Evolutionary conservation across 192 early-diverging fungal species (phyloP).

Genomic region (Coemansia sp.): DNA sequence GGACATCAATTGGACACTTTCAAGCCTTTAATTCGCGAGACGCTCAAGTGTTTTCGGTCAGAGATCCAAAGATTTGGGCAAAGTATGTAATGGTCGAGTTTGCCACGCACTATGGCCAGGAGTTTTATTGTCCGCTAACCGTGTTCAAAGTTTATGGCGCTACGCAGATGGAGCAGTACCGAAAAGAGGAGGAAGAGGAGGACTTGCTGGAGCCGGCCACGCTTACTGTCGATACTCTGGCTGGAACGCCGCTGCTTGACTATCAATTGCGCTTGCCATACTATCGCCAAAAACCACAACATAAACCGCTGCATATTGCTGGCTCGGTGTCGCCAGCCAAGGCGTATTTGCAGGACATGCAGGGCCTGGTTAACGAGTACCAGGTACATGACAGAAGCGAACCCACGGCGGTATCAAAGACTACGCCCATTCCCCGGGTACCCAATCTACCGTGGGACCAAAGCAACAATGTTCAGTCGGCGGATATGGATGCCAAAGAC

Average conservation of each 20-base stretch:
- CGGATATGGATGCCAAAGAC: constrained; percentile 20
- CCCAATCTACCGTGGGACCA: constrained; percentile 45
- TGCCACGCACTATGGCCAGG: constrained; percentile 79
- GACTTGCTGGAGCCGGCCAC: constrained; percentile 43
- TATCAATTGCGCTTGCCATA: constrained; percentile 35
- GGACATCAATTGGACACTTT: constrained; percentile 82
- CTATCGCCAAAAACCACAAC: constrained; percentile 16
- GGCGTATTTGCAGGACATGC: constrained; percentile 46
- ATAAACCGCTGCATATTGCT: constrained; percentile 31
- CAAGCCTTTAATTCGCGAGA: constrained; percentile 84
- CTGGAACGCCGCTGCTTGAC: constrained; percentile 23
- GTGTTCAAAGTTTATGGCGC: constrained; percentile 85
- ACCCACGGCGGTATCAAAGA: constrained; percentile 8
- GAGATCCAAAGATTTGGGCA: constrained; percentile 73
- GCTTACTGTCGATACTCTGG: constrained; percentile 34
- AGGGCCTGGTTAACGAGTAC: constrained; percentile 40
- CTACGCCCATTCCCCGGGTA: constrained; percentile 33
- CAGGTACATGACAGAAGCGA: constrained; percentile 23
- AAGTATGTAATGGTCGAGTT: constrained; percentile 90
- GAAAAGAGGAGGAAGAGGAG: constrained; percentile 58
- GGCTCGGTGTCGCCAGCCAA: constrained; percentile 33
- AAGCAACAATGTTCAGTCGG: constrained; percentile 4
- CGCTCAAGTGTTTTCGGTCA: constrained; percentile 82
- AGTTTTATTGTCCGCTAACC: constrained; percentile 93
- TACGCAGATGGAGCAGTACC: constrained; percentile 88